Conservation (phyloP, 2,329 filamentous ascomycete genomes). For the Arthroderma uncinatum region DNA sequence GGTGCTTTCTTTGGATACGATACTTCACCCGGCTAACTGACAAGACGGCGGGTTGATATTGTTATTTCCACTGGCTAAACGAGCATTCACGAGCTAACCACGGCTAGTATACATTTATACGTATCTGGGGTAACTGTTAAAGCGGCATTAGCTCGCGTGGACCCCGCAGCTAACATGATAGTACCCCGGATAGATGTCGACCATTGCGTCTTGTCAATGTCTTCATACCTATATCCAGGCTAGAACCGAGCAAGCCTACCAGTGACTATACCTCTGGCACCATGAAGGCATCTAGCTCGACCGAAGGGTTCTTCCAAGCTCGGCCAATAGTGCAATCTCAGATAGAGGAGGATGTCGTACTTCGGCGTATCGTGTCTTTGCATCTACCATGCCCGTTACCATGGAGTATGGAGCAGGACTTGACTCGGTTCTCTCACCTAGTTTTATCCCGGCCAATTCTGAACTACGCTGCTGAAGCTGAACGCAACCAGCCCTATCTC, state of each 20-base stretch:
- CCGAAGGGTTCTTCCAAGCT: conserved; percentile 20
- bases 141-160: background rate
- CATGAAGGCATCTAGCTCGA: conserved; percentile 20
- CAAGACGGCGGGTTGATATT: background rate
- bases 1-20: no score
- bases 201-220: no score
- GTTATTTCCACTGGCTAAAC: background rate
- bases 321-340: conserved; percentile 15
- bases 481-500: conserved; percentile 17
- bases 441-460: conserved; percentile 17
- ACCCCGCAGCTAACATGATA: no score
- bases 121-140: background rate
- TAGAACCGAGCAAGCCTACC: no score
- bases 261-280: background rate
- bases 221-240: no score
- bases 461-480: conserved; percentile 16
- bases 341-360: conserved; percentile 16
- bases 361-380: conserved; percentile 17
- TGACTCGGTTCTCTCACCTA: conserved; percentile 17
- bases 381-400: conserved; percentile 18
- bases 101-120: background rate
- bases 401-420: conserved; percentile 14
- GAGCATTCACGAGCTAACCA: background rate
- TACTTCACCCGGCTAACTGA: no score
- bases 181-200: no score